Evolutionary conservation across 2,329 filamentous ascomycete genomes (phyloP).

Genomic region (Aureobasidium sp.): DNA sequence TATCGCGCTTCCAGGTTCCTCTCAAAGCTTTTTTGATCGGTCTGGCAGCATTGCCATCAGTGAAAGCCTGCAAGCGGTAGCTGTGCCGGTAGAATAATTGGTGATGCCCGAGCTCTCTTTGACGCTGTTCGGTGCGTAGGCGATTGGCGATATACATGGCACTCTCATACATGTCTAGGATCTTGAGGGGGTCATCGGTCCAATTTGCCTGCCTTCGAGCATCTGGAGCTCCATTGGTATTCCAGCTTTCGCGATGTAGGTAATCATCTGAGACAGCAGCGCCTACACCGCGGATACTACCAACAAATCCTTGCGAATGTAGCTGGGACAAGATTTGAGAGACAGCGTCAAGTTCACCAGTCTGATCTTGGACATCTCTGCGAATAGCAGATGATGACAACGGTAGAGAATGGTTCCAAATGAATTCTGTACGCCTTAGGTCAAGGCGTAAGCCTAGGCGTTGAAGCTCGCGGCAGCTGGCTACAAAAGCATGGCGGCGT

Average conservation of each 20-base stretch:
- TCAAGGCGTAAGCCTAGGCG: neutral
- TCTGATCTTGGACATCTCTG: neutral
- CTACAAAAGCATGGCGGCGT: neutral
- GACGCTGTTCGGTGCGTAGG: neutral
- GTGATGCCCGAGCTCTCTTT: neutral
- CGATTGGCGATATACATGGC: neutral
- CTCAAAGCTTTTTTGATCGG: neutral
- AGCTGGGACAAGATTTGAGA: neutral
- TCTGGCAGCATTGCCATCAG: neutral
- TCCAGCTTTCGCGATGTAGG: neutral
- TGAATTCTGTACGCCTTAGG: neutral
- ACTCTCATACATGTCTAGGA: neutral
- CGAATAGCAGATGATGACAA: neutral
- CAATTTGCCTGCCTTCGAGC: neutral
- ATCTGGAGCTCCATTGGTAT: neutral
- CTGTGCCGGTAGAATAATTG: neutral
- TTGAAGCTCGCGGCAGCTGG: neutral
- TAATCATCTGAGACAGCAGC: neutral
- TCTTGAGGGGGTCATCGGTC: neutral
- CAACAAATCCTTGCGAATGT: neutral
- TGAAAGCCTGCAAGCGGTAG: neutral
- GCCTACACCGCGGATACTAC: neutral
- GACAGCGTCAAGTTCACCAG: neutral
- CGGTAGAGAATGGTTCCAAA: neutral
- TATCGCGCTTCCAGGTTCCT: conserved; percentile 6